A percentile compares a stretch with the other conserved stretches of the same genome.
These are phyloP conservation scores for Syzygium aromaticum DNA, from an alignment of 345 rosid species.

Conservation along the genomic window DNA sequence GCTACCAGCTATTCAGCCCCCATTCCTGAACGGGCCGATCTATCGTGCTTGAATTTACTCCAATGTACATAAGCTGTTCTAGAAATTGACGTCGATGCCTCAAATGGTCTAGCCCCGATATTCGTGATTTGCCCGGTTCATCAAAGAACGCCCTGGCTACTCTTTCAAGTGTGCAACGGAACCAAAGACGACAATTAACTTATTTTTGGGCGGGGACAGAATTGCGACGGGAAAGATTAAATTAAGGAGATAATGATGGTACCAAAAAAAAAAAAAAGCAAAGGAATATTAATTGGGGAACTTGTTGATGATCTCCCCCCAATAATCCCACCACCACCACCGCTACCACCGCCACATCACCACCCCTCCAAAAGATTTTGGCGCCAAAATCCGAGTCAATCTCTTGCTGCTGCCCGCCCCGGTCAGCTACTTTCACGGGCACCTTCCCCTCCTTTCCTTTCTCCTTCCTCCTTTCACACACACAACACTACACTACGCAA, in stretches of 20 bases:
- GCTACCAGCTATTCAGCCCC: not conserved
- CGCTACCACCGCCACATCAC: not conserved
- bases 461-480: not conserved
- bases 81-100: not conserved
- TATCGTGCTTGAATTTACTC: not conserved
- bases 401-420: not conserved
- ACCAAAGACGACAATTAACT: too few relatives aligned
- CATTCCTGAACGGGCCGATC: rapidly evolving
- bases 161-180: too few relatives aligned
- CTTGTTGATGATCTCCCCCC: conserved; percentile 1
- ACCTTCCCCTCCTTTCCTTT: not conserved
- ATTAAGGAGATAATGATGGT: not conserved
- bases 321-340: not conserved
- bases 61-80: not conserved
- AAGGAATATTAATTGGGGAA: not conserved
- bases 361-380: not conserved
- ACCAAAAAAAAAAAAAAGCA: not conserved
- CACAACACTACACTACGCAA: too few relatives aligned
- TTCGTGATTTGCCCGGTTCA: not conserved
- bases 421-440: conserved; percentile 7
- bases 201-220: not conserved
- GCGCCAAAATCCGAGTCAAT: conserved; percentile 4
- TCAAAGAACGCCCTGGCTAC: not conserved
- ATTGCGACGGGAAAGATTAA: not conserved
- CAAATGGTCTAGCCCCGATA: not conserved